phyloP scores from a whole-genome alignment of 2,329 filamentous ascomycete species.

The Exophiala calicioides region DNA sequence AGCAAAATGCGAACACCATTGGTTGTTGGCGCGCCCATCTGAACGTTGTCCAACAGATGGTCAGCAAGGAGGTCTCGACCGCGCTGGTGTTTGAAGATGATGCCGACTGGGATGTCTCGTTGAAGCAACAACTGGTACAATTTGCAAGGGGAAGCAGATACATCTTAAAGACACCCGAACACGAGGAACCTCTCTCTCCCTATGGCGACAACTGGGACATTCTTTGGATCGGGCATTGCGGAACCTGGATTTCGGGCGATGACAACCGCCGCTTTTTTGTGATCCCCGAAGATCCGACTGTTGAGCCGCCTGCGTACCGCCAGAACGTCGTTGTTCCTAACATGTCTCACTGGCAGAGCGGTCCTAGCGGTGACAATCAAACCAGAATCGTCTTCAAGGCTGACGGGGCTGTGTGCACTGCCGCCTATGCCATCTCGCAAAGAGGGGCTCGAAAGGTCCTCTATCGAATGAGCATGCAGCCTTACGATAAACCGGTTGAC shows the following conservation, averaged over 20 bases:
- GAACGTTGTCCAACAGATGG: constrained; percentile 43
- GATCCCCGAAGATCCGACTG: constrained; percentile 37
- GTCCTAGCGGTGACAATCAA: constrained; percentile 15
- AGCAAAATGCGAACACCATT: constrained; percentile 17
- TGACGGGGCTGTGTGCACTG: constrained; percentile 25
- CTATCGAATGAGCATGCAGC: constrained; percentile 26
- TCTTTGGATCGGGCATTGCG: constrained; percentile 55
- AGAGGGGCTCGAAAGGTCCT: constrained; percentile 26
- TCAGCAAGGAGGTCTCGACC: constrained; percentile 49
- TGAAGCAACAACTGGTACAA: constrained; percentile 51
- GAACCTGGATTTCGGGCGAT: constrained; percentile 34
- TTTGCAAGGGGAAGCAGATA: constrained; percentile 37
- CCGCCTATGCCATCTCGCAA: constrained; percentile 28
- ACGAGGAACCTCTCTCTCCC: constrained; percentile 39
- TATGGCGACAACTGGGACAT: constrained; percentile 58
- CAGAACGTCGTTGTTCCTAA: constrained; percentile 21
- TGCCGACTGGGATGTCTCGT: constrained; percentile 57
- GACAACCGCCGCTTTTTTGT: constrained; percentile 34
- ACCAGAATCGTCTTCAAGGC: constrained; percentile 22
- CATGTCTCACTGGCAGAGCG: constrained; percentile 22
- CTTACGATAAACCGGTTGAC: constrained; percentile 24
- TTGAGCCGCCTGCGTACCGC: constrained; percentile 28
- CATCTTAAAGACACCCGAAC: constrained; percentile 32
- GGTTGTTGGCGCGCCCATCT: constrained; percentile 44
- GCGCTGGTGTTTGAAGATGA: constrained; percentile 60